phyloP scores from a whole-genome alignment of 257 asterid species.

The Rauvolfia tetraphylla region DNA sequence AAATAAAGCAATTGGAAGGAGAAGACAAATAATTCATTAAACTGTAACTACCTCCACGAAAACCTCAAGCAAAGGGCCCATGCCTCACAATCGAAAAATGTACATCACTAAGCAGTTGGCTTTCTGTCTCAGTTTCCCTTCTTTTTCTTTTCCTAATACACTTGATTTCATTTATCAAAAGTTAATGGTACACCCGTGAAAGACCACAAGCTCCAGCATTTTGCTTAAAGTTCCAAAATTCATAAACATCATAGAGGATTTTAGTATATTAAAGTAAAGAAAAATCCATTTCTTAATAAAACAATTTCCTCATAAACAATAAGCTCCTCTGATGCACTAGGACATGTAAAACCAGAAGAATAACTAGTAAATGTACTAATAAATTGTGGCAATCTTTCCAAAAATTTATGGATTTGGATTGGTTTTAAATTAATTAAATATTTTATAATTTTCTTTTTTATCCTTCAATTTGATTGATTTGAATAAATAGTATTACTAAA shows the following conservation, averaged over 20 bases:
- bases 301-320: neutral
- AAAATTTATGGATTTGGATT: too few species aligned
- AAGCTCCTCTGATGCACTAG: neutral
- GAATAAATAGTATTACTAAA: too few species aligned
- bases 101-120: neutral
- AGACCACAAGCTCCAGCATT: neutral
- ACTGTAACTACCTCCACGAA: neutral
- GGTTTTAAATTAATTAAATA: too few species aligned
- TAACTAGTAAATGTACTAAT: too few species aligned
- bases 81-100: neutral
- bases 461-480: too few species aligned
- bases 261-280: neutral
- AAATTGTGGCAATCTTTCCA: too few species aligned
- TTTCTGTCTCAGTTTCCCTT: neutral
- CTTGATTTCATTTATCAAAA: neutral
- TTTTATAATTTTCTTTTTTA: too few species aligned
- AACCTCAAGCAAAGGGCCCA: neutral
- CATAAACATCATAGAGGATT: neutral
- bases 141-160: neutral
- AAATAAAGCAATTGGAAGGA: neutral
- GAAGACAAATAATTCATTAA: too few species aligned
- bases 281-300: neutral
- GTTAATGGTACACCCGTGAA: neutral
- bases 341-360: constrained; percentile 1
- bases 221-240: neutral